These are phyloP conservation scores for Gonapodya prolifera DNA, from an alignment of 192 early-diverging fungal species.

Conservation along the genomic window DNA sequence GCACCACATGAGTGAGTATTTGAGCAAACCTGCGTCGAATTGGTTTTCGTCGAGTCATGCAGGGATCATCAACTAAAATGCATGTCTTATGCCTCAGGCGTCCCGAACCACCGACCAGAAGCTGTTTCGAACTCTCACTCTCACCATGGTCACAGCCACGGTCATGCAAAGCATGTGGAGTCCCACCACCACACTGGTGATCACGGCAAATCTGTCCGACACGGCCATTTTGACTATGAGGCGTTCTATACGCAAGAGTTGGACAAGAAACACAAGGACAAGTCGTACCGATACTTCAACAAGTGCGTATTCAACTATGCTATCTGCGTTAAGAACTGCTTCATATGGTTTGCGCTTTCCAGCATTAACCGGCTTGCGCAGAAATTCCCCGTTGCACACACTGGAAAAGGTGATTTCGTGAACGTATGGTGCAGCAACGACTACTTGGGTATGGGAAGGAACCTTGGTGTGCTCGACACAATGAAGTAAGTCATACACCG, in stretches of 20 bases:
- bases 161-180: background rate
- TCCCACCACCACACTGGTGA: constrained; percentile 17
- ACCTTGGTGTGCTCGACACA: constrained; percentile 64
- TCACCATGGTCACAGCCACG: constrained; percentile 11
- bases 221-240: constrained; percentile 73
- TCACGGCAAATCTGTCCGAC: background rate
- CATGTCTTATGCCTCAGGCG: constrained; percentile 9
- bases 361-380: constrained; percentile 89
- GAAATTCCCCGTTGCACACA: constrained; percentile 88
- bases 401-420: constrained; percentile 74
- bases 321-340: background rate
- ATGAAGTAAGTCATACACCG: constrained; percentile 68
- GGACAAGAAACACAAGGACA: constrained; percentile 93
- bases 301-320: constrained; percentile 27
- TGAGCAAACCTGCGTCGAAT: background rate
- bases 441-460: constrained; percentile 93
- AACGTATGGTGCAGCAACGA: constrained; percentile 99
- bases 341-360: background rate
- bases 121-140: constrained; percentile 14
- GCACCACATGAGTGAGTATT: background rate
- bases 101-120: constrained; percentile 19
- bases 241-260: constrained; percentile 67
- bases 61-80: no score
- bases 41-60: background rate
- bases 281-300: constrained; percentile 98